Evolutionary conservation across 164 flowering plant genomes (phyloP).

Genomic region (Houttuynia cordata): DNA sequence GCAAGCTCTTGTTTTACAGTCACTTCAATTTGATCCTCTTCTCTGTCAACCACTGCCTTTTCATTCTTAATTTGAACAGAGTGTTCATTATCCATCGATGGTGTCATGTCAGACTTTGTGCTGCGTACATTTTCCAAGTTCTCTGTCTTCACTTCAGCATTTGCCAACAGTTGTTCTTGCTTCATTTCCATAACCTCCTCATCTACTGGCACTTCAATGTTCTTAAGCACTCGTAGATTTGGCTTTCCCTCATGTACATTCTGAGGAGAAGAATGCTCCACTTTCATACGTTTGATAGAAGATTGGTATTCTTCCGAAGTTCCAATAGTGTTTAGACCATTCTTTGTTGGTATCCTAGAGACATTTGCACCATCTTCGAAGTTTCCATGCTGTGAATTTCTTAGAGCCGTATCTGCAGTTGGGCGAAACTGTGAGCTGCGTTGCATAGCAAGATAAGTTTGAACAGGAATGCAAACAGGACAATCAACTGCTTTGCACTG

Average conservation of each 20-base stretch:
- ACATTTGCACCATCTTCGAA: conserved; percentile 31
- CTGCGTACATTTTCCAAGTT: conserved; percentile 18
- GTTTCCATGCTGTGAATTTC: conserved; percentile 23
- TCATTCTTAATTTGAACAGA: conserved; percentile 31
- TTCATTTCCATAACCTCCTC: conserved; percentile 40
- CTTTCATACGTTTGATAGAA: conserved; percentile 59
- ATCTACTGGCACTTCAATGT: conserved; percentile 17
- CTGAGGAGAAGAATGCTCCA: conserved; percentile 46
- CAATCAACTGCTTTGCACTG: conserved; percentile 40
- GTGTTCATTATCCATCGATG: conserved; percentile 24
- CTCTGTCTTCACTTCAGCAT: conserved; percentile 25
- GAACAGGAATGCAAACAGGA: conserved; percentile 74
- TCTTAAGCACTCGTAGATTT: conserved; percentile 25
- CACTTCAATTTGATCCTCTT: conserved; percentile 8
- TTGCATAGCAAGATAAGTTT: conserved; percentile 19
- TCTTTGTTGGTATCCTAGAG: conserved; percentile 21
- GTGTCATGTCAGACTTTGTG: conserved; percentile 25
- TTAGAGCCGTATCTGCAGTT: conserved; percentile 18
- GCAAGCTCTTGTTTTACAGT: conserved; percentile 32
- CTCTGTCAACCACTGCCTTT: conserved; percentile 10
- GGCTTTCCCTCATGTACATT: conserved; percentile 17
- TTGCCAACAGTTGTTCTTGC: conserved; percentile 22
- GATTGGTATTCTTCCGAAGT: conserved; percentile 45
- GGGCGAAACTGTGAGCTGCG: conserved; percentile 19
- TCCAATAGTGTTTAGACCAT: conserved; percentile 23